Conservation (phyloP, 1,284 basidiomycete species). For the Ceratobasidium sp. region DNA sequence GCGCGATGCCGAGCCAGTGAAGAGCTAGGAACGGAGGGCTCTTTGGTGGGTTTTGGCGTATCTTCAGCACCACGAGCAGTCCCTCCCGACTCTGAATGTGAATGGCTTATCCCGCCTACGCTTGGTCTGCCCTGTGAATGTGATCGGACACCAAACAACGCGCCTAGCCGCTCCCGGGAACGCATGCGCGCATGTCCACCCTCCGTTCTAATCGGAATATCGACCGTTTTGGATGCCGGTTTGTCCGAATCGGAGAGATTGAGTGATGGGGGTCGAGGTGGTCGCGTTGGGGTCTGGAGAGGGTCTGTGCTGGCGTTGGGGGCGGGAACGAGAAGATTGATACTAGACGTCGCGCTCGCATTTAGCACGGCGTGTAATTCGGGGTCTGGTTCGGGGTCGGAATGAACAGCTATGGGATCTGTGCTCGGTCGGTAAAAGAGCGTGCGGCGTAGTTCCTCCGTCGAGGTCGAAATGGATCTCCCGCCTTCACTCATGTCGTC, state of each 20-base stretch:
- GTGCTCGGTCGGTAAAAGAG: constrained; percentile 43
- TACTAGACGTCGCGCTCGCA: constrained; percentile 23
- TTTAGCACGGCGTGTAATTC: constrained; percentile 26
- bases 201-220: constrained; percentile 11
- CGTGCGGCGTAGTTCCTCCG: constrained; percentile 40
- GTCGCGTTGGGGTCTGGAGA: constrained; percentile 2
- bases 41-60: too few species aligned
- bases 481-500: background rate
- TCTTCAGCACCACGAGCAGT: too few species aligned
- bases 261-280: constrained; percentile 22
- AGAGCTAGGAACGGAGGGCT: too few species aligned
- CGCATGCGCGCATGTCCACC: constrained; percentile 21
- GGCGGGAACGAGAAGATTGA: constrained; percentile 1
- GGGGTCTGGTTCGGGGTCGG: background rate
- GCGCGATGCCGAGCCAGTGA: too few species aligned
- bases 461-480: constrained; percentile 25
- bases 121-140: too few species aligned
- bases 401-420: constrained; percentile 22
- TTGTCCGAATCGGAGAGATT: constrained; percentile 32
- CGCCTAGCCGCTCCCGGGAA: constrained; percentile 34
- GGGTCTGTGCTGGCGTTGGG: background rate
- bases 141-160: constrained; percentile 3
- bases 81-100: too few species aligned
- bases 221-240: constrained; percentile 26
- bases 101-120: too few species aligned